These are phyloP conservation scores for Zancudomyces culisetae DNA, from an alignment of 371 early-diverging fungal genomes.

Conservation along the genomic window DNA sequence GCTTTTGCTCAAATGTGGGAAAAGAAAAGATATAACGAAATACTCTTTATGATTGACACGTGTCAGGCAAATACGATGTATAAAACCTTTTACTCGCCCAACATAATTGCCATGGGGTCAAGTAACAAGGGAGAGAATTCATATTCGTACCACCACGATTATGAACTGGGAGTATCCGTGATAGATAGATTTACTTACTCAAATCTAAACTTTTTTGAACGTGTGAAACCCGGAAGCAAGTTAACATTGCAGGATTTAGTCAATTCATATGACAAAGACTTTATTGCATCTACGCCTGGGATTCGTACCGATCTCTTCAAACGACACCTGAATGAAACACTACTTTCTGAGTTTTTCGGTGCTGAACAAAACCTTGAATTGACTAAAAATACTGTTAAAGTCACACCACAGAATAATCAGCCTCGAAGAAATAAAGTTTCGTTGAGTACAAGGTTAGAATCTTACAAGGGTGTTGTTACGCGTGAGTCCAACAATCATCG, in stretches of 20 bases:
- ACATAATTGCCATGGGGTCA: constrained; percentile 78
- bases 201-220: constrained; percentile 73
- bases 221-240: constrained; percentile 20
- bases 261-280: constrained; percentile 44
- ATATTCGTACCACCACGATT: constrained; percentile 80
- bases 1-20: constrained; percentile 92
- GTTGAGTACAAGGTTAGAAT: no score
- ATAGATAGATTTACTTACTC: constrained; percentile 93
- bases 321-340: constrained; percentile 27
- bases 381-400: constrained; percentile 16
- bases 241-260: constrained; percentile 1
- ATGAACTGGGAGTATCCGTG: constrained; percentile 84
- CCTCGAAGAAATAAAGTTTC: no score
- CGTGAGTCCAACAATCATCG: not conserved
- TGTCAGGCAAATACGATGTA: constrained; percentile 95
- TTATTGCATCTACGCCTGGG: constrained; percentile 62
- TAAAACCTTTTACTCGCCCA: constrained; percentile 71
- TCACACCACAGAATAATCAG: no score
- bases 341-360: constrained; percentile 79
- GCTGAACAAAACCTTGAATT: constrained; percentile 76
- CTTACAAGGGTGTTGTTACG: not conserved
- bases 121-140: constrained; percentile 71
- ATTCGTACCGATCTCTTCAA: constrained; percentile 65
- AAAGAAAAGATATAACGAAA: constrained; percentile 83
- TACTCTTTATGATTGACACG: constrained; percentile 91